Evolutionary conservation across 495 filamentous ascomycete genomes (phyloP).

Genomic region (Annulohypoxylon bovei): DNA sequence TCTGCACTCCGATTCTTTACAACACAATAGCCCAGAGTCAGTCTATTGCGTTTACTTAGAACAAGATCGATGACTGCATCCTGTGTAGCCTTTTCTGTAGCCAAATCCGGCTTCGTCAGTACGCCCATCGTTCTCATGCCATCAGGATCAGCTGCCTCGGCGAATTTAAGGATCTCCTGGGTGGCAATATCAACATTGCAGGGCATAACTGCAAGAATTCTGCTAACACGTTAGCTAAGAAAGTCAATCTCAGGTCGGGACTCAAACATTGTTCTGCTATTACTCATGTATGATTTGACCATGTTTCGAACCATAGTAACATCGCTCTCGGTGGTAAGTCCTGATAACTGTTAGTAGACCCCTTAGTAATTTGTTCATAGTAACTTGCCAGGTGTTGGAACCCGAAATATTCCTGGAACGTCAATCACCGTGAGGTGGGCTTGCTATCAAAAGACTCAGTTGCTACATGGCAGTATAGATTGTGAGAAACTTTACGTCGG

Average conservation of each 20-base stretch:
- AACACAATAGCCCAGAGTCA: slow-evolving; percentile 61
- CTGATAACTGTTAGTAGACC: slow-evolving; percentile 17
- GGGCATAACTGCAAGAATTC: slow-evolving; percentile 58
- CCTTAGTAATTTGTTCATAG: not conserved
- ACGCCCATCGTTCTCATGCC: slow-evolving; percentile 62
- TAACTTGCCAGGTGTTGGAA: slow-evolving; percentile 13
- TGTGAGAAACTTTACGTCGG: slow-evolving; percentile 19
- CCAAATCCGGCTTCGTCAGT: slow-evolving; percentile 65
- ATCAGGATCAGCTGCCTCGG: slow-evolving; percentile 53
- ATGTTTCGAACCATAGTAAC: slow-evolving; percentile 44
- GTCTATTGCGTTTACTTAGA: slow-evolving; percentile 42
- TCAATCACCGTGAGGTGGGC: slow-evolving; percentile 70
- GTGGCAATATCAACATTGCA: slow-evolving; percentile 64
- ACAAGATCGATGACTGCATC: slow-evolving; percentile 55
- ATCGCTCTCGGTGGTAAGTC: slow-evolving; percentile 53
- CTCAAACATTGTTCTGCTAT: slow-evolving; percentile 52
- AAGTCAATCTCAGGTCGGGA: not conserved
- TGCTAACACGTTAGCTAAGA: not conserved
- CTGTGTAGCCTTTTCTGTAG: slow-evolving; percentile 59
- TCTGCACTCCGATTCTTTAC: slow-evolving; percentile 60
- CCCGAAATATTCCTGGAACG: slow-evolving; percentile 62
- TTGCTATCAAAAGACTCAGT: slow-evolving; percentile 36
- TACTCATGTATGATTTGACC: slow-evolving; percentile 59
- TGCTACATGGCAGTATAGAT: too few relatives aligned
- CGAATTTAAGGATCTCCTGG: slow-evolving; percentile 62